Conservation (phyloP, 441 rosid species). For the Adansonia gregorii region DNA sequence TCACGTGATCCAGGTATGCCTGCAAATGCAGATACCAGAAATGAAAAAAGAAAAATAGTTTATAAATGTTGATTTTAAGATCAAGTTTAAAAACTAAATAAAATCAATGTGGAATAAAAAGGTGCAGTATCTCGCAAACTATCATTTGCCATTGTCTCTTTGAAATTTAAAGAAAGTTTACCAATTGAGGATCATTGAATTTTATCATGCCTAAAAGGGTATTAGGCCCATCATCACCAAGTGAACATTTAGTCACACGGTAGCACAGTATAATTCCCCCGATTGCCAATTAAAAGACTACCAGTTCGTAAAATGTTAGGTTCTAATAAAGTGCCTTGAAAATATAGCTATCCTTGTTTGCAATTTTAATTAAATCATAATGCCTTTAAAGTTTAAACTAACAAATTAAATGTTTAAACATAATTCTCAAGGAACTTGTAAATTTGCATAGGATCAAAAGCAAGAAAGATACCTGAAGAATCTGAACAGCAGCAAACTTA, state of each 20-base stretch:
- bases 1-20: conserved; percentile 74
- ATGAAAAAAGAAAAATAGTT: neutral
- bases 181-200: neutral
- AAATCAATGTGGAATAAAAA: neutral
- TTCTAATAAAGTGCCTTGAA: neutral
- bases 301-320: neutral
- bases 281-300: neutral
- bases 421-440: conserved; percentile 19
- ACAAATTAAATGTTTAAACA: neutral
- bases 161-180: neutral
- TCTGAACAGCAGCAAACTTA: conserved; percentile 86
- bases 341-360: neutral
- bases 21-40: conserved; percentile 37
- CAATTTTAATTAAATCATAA: neutral
- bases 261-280: neutral
- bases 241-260: neutral
- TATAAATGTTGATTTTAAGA: neutral
- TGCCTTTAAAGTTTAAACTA: neutral
- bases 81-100: conserved; percentile 2
- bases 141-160: neutral
- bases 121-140: neutral
- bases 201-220: neutral
- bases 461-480: conserved; percentile 76
- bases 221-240: neutral
- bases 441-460: conserved; percentile 6